Evolutionary conservation across 805 yeast genomes (phyloP), one percentile per base, ranked within the genome.

Genomic region (Metschnikowia chrysomelidarum): DNA sequence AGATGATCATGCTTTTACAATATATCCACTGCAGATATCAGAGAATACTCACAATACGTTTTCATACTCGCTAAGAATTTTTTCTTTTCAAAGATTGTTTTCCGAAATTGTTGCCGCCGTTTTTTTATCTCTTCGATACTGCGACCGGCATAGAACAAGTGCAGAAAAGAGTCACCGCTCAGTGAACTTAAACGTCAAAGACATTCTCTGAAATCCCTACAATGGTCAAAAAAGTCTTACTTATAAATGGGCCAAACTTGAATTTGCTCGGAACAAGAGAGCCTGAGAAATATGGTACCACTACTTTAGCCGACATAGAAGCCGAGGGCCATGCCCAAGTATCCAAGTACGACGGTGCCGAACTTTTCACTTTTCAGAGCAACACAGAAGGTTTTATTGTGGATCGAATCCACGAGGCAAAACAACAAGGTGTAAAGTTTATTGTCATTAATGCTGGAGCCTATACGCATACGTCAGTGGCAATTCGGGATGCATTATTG

Each of bases 361-460:
- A 53, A 44, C 53, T 66, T 10, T 49, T 43, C 32, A 51, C 60
- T 8, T 71, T 46, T 51, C 77, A 72, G 44, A 57, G 53, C 42
- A 72, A 72, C 34, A 61, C 66, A 16, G 77, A 72, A 50, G 77
- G 77, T 17, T 60, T 58, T 24, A 54, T 72, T 17, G 57, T 72
- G 22, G 76, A 72, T 43, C 50, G 73, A 26, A 71, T 72, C 27
- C 77, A 72, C 43, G 57, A 66, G 44, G 75, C 76, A 7, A 64
- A 60, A 44, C 40, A 40, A 13, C 67, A 71, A 24, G 69, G 67
- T 5, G 62, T 64, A 20, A 69, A 62, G 1, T 71, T 70, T 45
- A 67, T 72, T 27, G 60, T 72, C 24, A 70, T 72, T 32, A 72
- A 72, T 44, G 76, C 76, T 9, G 76, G 76, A 30, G 77, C 77